Conservation (phyloP, 305 asterid species). For the Rubia peregrina region DNA sequence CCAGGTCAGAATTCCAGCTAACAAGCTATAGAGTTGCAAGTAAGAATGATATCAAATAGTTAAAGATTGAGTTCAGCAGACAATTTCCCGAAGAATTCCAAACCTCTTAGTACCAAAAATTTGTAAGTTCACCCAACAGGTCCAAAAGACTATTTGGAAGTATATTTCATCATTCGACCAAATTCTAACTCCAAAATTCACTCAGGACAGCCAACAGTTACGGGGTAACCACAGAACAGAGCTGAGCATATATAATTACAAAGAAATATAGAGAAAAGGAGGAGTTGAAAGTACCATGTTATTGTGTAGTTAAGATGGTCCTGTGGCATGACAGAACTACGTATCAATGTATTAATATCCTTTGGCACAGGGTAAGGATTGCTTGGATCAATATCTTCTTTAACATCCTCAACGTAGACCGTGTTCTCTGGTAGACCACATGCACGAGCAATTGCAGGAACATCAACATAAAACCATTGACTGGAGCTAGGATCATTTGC, state of each 20-base stretch:
- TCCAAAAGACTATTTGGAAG: neutral
- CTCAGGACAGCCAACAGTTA: neutral
- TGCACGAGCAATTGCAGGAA: conserved; percentile 63
- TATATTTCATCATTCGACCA: neutral
- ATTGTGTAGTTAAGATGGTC: conserved; percentile 81
- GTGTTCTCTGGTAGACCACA: conserved; percentile 74
- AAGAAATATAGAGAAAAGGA: conserved; percentile 7
- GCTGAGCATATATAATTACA: neutral
- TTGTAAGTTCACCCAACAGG: neutral
- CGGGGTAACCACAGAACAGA: neutral
- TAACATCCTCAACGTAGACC: conserved; percentile 65
- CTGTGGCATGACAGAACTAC: conserved; percentile 89
- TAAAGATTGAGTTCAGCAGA: neutral
- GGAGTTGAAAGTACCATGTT: conserved; percentile 59
- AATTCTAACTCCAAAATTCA: conserved; percentile 1
- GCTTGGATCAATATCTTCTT: conserved; percentile 58
- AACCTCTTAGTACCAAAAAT: neutral
- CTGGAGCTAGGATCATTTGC: conserved; percentile 71
- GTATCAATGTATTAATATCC: conserved; percentile 56
- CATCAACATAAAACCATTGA: conserved; percentile 96
- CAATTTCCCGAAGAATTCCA: neutral
- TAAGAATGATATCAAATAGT: neutral
- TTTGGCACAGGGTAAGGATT: conserved; percentile 85
- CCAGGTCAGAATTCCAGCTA: neutral
- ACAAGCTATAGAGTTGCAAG: neutral